Base-by-base conservation (phyloP, 1,284 basidiomycete genomes). In the Lentinula novae-zelandiae region DNA sequence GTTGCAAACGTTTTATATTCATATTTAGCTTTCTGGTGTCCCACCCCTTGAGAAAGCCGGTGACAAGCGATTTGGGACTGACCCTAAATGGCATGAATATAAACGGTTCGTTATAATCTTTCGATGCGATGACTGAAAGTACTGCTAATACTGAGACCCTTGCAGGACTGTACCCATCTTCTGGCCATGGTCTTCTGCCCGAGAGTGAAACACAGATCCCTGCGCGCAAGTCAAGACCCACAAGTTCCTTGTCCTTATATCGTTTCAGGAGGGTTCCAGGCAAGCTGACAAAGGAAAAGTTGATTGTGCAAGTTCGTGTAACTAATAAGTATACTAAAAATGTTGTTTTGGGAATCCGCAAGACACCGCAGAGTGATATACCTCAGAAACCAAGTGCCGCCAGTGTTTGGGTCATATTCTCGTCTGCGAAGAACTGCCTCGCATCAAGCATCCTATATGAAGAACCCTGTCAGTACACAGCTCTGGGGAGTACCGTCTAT, bases 1-100 rank as follows among this genome's bases (percentile, higher is more conserved):
- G n/a, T 53, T 60, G 12, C 17, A 33, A 27, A 58, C n/a, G 1
- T 31, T 40, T 39, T 53, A 67, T 54, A 68, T 46, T 5, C 8
- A 46, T 27, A 3, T 27, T 3, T 67, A 84, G 82, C 75, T 82
- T 12, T 85, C 84, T 15, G 89, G 89, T 27, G 83, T 92, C 13
- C 90, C 90, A 1, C 82, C 84, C 22, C 78, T 92, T 31, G 90
- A 93, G 75, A 74, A 74, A 62, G 72, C 78, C 4, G 85, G 81
- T 0, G 80, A 92, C 70, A 85, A 87, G 73, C 89, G 85, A 70
- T 89, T 82, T 68, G 84, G 83, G 12, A 72, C 79, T 17, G 83
- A 91, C 68, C 78, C 80, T 0, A 80, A 82, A 59, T 93, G 87
- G 84, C 75, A 81, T 64, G 75, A 85, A 64, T 92, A 93, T 73